Base-by-base conservation (phyloP, 2,329 filamentous ascomycete genomes). In the Pestalotiopsis sp. region DNA sequence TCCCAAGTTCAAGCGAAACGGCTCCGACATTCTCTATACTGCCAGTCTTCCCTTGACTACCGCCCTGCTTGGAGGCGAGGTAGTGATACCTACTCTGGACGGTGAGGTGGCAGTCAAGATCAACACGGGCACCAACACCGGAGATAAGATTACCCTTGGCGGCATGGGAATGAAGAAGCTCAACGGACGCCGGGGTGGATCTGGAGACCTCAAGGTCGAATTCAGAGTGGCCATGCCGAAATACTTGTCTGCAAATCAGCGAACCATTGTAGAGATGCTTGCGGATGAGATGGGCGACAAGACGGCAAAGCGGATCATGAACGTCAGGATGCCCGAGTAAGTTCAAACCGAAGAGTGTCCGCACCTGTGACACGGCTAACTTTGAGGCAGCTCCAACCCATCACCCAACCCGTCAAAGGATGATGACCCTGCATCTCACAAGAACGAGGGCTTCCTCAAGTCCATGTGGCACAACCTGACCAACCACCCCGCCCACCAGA, bases 151-250 rank as follows among this genome's bases (percentile, higher is more conserved):
- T 76, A 97, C 94, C 1, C 85, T 99, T 20, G 85, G 90, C 1
- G 95, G 95, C 6, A 94, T 94, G 92, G 96, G 96, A 69, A 98
- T 99, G 95, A 94, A 93, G 82, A 92, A 93, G 75, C 86, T 99
- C 12, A 86, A 88, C 70, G 86, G 87, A 20, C 87, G 93, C 62
- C 87, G 90, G 68, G 89, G 86, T 39, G 87, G 86, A 52, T 89
- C 87, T 38, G 96, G 96, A 72, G 96, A 99, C 77, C 83, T 99
- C 70, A 92, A 90, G 78, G 94, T 99, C 6, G 95, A 99, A 80
- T 99, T 97, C 87, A 94, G 94, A 80, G 93, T 99, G 60, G 85
- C 89, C 67, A 97, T 98, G 93, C 96, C 96, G 60, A 98, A 97
- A 83, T 98, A 95, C 76, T 86, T 99, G 72, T 94, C 89, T 67